Base-by-base conservation (phyloP, 169 alveolate genomes). In the Fabrea salina region DNA sequence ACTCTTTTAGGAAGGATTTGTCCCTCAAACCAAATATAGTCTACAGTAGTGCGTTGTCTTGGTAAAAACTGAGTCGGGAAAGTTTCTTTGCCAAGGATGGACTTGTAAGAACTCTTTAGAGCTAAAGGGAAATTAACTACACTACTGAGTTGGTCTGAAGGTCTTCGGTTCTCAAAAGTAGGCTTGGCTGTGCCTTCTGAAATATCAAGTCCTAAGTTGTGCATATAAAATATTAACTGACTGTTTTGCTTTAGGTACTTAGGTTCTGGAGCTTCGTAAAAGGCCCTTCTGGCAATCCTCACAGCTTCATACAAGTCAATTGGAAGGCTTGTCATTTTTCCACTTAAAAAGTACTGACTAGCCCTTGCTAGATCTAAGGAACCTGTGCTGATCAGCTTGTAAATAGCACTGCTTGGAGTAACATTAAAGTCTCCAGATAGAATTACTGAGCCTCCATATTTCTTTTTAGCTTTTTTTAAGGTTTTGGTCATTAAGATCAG, bases 371-470 rank as follows among this genome's bases (percentile, higher is more conserved):
- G 44, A 1, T 33, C 32, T 7, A 58, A 58, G 3, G 19, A 27
- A 27, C 33, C 33, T 25, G 22, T 58, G 25, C 19, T 35, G 25
- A 58, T 25, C 30, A 58, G 33, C n/a, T 58, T 37, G 11, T 58
- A 58, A 58, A 58, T 58, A 0, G 43, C 71, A 58, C 71, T 35
- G 32, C 71, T 27, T 27, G 71, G 71, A 27, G 37, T 30, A 2
- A 3, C n/a, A 33, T 58, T 58, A 33, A 58, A 58, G 32, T 58
- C 71, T 0, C 71, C 71, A 27, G 71, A 5, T 25, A 58, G 32
- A 27, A 58, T n/a, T n/a, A 58, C 33, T 5, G 43, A 25, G 2
- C 37, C 44, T 0, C 30, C 5, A 5, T 30, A 58, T 22, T 58
- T 30, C 1, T 5, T 3, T 58, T 25, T n/a, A n/a, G n/a, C n/a